Conservation (phyloP, 169 alveolate genomes). For the Plasmodium gonderi region DNA sequence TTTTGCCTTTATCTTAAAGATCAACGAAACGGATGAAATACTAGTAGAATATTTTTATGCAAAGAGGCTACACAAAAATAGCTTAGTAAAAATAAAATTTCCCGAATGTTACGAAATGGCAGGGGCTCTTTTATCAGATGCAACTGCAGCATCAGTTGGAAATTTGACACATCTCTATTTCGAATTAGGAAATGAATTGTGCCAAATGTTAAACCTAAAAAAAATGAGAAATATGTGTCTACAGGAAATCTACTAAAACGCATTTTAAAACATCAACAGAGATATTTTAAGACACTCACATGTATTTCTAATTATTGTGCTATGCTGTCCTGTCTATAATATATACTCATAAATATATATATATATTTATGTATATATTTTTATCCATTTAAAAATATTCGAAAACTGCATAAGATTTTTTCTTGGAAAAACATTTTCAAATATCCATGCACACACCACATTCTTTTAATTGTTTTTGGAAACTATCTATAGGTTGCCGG, state of each 20-base stretch:
- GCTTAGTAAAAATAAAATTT: constrained; percentile 82
- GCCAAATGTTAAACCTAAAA: constrained; percentile 75
- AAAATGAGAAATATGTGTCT: neutral
- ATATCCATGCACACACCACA: neutral
- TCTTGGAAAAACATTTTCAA: neutral
- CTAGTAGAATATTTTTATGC: constrained; percentile 58
- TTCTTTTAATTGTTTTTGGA: neutral
- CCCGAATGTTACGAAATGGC: constrained; percentile 82
- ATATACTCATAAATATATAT: too few relatives aligned
- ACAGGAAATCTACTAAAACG: neutral
- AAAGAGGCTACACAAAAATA: constrained; percentile 49
- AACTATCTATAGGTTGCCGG: constrained; percentile 81
- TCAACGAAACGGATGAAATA: constrained; percentile 73
- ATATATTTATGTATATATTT: neutral
- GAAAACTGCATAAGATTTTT: neutral
- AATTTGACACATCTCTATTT: constrained; percentile 80
- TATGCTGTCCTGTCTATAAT: too few relatives aligned
- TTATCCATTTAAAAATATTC: neutral
- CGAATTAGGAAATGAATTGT: constrained; percentile 83
- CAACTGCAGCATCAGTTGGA: constrained; percentile 86
- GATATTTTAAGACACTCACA: neutral
- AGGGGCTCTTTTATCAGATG: constrained; percentile 84
- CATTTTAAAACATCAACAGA: neutral
- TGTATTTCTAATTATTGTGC: neutral
- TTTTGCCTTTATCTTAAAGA: constrained; percentile 76